A percentile compares a stretch with the other conserved stretches of the same genome.
Conservation (phyloP, 306 rosid genomes). For the Dalbergia cultrata region DNA sequence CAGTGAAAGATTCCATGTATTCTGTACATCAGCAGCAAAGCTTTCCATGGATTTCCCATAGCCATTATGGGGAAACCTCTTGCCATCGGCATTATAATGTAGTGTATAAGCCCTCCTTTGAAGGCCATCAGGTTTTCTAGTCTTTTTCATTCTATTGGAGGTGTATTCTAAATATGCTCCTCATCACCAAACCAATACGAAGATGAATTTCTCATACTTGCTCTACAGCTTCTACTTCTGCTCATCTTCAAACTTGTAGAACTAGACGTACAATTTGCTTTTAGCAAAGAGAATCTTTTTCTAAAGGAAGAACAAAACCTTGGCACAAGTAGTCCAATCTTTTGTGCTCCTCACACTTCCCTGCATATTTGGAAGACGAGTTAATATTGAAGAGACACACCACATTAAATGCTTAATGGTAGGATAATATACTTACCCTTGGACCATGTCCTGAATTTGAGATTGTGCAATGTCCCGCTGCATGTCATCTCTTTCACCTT, state of each 20-base stretch:
- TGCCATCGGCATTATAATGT: conserved; percentile 49
- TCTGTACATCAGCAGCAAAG: conserved; percentile 49
- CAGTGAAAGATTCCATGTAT: conserved; percentile 45
- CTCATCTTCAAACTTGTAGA: conserved; percentile 55
- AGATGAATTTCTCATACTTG: conserved; percentile 58
- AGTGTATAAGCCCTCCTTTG: conserved; percentile 60
- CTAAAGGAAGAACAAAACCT: conserved; percentile 55
- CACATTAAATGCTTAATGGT: conserved; percentile 34
- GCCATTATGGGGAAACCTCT: conserved; percentile 50
- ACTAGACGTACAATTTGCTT: conserved; percentile 46
- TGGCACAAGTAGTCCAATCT: conserved; percentile 45
- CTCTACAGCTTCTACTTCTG: conserved; percentile 86
- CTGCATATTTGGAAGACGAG: conserved; percentile 54
- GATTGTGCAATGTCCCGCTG: conserved; percentile 80
- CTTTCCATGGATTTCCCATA: conserved; percentile 52
- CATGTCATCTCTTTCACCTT: conserved; percentile 69
- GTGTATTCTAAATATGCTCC: conserved; percentile 64
- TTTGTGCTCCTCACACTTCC: conserved; percentile 58
- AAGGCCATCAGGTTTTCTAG: conserved; percentile 70
- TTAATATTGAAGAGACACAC: conserved; percentile 36
- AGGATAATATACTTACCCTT: conserved; percentile 58
- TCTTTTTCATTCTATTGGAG: conserved; percentile 65
- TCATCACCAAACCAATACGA: conserved; percentile 65
- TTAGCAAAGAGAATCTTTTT: conserved; percentile 54
- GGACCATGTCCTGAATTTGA: conserved; percentile 78